Conservation (phyloP, 768 basidiomycete species). For the Multifurca ochricompacta region DNA sequence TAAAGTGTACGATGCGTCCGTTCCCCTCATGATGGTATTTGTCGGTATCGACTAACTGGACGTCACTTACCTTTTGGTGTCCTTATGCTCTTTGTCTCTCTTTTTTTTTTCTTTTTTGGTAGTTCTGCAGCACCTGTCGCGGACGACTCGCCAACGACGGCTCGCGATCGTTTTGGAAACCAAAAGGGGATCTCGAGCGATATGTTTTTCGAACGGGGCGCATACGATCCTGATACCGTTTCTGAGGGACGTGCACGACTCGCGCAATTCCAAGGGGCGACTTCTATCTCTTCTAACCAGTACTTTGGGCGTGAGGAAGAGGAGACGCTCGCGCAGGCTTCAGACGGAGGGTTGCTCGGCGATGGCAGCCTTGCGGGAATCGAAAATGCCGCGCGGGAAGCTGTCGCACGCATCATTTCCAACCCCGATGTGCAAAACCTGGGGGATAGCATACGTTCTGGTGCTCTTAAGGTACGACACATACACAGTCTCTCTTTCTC, state of each 20-base stretch:
- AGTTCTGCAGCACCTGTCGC: constrained; percentile 24
- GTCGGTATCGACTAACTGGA: neutral
- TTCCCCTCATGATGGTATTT: neutral
- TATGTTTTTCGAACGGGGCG: constrained; percentile 89
- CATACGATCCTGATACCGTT: constrained; percentile 67
- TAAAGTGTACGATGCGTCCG: neutral
- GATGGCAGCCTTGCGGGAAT: constrained; percentile 45
- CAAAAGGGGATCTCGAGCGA: constrained; percentile 98
- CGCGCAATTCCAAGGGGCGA: constrained; percentile 82
- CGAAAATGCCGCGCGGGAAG: constrained; percentile 66
- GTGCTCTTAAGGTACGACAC: constrained; percentile 79
- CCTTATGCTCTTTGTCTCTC: too few relatives aligned
- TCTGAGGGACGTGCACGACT: constrained; percentile 78
- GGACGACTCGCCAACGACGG: constrained; percentile 66
- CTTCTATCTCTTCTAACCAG: constrained; percentile 88
- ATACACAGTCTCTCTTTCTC: too few relatives aligned
- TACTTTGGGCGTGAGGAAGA: constrained; percentile 92
- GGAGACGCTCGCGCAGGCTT: constrained; percentile 35
- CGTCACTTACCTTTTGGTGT: too few relatives aligned
- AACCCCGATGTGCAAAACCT: constrained; percentile 87
- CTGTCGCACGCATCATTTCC: constrained; percentile 60
- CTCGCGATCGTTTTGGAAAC: constrained; percentile 82
- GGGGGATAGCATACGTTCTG: constrained; percentile 67
- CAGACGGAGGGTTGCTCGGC: constrained; percentile 48
- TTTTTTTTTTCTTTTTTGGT: neutral